phyloP scores from a whole-genome alignment of 1,284 basidiomycete species.

The Anthracocystis panici-leucophaei region DNA sequence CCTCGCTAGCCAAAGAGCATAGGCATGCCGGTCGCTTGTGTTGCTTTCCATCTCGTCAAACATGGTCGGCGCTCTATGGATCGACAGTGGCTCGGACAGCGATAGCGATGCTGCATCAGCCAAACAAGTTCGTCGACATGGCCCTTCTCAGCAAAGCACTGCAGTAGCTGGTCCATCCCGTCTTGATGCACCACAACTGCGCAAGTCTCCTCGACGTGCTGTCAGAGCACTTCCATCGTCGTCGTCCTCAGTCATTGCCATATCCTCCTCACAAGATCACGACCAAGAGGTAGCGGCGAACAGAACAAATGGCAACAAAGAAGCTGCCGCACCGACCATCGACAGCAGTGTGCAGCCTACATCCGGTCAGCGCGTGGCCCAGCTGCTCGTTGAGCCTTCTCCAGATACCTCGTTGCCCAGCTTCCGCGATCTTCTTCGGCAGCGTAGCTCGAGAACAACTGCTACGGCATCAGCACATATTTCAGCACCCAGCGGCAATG shows the following conservation, averaged over 20 bases:
- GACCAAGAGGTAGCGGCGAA: not conserved
- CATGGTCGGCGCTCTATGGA: constrained; percentile 47
- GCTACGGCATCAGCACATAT: not conserved
- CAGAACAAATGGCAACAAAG: not conserved
- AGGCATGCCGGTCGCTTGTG: constrained; percentile 13
- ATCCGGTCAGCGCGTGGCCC: constrained; percentile 18
- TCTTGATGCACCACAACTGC: constrained; percentile 5
- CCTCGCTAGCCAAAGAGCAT: not conserved
- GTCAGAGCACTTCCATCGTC: constrained; percentile 11
- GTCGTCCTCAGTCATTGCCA: constrained; percentile 24
- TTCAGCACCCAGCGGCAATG: not conserved
- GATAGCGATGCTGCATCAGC: constrained; percentile 15
- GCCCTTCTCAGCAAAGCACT: not conserved
- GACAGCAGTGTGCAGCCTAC: constrained; percentile 1
- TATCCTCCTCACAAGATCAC: constrained; percentile 37
- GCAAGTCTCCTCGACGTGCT: constrained; percentile 19
- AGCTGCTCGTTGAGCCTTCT: constrained; percentile 28
- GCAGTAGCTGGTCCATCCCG: constrained; percentile 26
- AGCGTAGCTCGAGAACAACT: constrained; percentile 5
- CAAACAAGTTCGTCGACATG: not conserved
- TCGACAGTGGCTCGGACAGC: constrained; percentile 41
- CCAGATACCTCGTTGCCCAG: constrained; percentile 40
- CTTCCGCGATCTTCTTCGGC: constrained; percentile 32
- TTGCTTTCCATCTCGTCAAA: not conserved
- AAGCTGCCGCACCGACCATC: not conserved